These are phyloP conservation scores for Isoetes taiwanensis DNA, from an alignment of 75 land plant genomes.

Conservation along the genomic window DNA sequence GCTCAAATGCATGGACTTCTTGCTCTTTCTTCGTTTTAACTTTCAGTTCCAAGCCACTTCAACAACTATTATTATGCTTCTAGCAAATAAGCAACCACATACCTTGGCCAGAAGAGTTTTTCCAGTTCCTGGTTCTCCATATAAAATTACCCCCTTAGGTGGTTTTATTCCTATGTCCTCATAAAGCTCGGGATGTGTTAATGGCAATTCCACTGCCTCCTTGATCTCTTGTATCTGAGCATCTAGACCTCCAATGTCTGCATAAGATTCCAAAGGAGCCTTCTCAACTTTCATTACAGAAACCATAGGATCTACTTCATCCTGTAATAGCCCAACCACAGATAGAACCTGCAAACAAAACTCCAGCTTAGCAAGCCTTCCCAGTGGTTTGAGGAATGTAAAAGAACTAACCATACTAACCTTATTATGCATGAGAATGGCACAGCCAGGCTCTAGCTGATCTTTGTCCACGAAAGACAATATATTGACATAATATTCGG, in stretches of 20 bases:
- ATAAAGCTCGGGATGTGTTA: conserved; percentile 80
- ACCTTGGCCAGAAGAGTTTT: conserved; percentile 89
- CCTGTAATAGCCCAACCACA: conserved; percentile 79
- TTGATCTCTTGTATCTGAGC: conserved; percentile 88
- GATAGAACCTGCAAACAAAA: conserved; percentile 52
- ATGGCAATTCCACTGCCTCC: conserved; percentile 82
- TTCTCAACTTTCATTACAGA: conserved; percentile 94
- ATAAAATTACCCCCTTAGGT: conserved; percentile 78
- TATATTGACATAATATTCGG: conserved; percentile 76
- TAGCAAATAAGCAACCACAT: too few relatives aligned
- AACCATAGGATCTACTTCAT: conserved; percentile 90
- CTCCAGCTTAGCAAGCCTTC: too few relatives aligned
- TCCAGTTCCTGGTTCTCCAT: conserved; percentile 90
- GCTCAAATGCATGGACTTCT: too few relatives aligned
- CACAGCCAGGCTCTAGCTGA: conserved; percentile 83
- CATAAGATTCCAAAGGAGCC: conserved; percentile 85
- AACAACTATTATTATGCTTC: too few relatives aligned
- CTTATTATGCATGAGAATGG: conserved; percentile 91
- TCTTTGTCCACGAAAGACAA: conserved; percentile 85
- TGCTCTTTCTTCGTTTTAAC: too few relatives aligned
- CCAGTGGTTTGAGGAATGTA: too few relatives aligned
- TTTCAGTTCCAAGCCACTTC: too few relatives aligned
- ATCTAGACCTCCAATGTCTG: conserved; percentile 86
- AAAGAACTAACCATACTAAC: too few relatives aligned
- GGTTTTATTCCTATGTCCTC: conserved; percentile 88